Conservation (phyloP, 2,329 filamentous ascomycete species). For the Ceratocystis diversiconidia region DNA sequence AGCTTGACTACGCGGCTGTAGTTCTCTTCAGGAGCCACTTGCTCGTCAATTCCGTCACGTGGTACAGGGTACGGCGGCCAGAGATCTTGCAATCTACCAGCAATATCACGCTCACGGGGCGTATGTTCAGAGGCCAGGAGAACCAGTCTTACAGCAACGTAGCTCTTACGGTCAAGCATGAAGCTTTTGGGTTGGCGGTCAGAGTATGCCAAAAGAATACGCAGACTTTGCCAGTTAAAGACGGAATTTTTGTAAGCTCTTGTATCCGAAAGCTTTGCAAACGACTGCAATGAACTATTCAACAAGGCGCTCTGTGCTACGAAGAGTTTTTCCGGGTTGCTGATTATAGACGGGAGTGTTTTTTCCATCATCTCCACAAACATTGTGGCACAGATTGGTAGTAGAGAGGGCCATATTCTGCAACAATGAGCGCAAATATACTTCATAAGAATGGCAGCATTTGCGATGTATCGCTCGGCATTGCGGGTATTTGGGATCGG, state of each 20-base stretch:
- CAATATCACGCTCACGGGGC: conserved; percentile 34
- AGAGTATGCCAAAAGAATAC: conserved; percentile 38
- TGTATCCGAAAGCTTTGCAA: conserved; percentile 24
- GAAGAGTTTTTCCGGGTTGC: conserved; percentile 20
- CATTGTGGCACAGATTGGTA: conserved; percentile 24
- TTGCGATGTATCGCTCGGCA: conserved; percentile 1
- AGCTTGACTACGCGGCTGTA: conserved; percentile 40
- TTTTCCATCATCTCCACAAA: conserved; percentile 23
- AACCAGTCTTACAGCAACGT: conserved; percentile 40
- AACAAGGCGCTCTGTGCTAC: conserved; percentile 24
- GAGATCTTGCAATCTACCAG: conserved; percentile 34
- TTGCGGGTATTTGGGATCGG: not conserved
- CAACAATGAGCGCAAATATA: conserved; percentile 18
- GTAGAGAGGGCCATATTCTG: conserved; percentile 22
- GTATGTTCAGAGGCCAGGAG: conserved; percentile 41
- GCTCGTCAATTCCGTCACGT: conserved; percentile 46
- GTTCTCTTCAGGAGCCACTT: conserved; percentile 36
- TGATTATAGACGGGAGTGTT: conserved; percentile 19
- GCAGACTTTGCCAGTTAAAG: conserved; percentile 45
- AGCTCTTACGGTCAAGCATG: conserved; percentile 37
- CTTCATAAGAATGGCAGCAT: conserved; percentile 8
- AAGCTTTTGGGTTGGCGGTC: conserved; percentile 34
- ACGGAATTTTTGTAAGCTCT: conserved; percentile 28
- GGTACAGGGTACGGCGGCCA: conserved; percentile 49
- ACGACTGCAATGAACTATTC: conserved; percentile 26